These are phyloP conservation scores for Lotmaria passim DNA, from an alignment of 208 protist genomes.

Conservation along the genomic window DNA sequence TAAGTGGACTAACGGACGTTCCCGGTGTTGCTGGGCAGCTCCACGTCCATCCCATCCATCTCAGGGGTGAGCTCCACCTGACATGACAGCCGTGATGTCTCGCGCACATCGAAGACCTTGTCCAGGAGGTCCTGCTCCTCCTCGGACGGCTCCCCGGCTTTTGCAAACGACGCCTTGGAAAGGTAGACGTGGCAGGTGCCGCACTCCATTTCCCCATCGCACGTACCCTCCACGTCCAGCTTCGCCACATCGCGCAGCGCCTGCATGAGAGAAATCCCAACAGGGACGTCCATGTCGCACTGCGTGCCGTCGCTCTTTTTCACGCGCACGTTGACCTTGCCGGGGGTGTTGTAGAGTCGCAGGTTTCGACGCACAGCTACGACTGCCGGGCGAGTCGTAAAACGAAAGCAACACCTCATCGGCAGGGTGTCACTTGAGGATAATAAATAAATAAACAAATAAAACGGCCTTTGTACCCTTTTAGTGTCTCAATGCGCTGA, in stretches of 20 bases:
- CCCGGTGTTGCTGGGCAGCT: slow-evolving; percentile 13
- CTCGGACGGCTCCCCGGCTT: slow-evolving; percentile 49
- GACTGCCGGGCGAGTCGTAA: background rate
- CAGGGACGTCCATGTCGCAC: slow-evolving; percentile 23
- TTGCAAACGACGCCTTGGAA: slow-evolving; percentile 73
- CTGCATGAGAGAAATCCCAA: slow-evolving; percentile 88
- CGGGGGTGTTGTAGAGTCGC: slow-evolving; percentile 22
- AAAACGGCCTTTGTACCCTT: no score
- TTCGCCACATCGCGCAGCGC: slow-evolving; percentile 80
- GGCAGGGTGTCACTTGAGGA: background rate
- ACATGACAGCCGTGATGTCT: slow-evolving; percentile 53
- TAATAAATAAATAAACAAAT: no score
- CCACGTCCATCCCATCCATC: slow-evolving; percentile 35
- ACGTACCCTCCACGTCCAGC: slow-evolving; percentile 75
- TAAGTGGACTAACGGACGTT: background rate
- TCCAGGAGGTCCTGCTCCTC: slow-evolving; percentile 72
- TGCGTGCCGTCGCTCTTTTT: slow-evolving; percentile 36
- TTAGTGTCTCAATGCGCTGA: no score
- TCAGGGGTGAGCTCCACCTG: slow-evolving; percentile 51
- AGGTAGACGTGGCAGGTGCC: slow-evolving; percentile 95
- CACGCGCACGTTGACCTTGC: slow-evolving; percentile 51
- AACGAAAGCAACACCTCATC: background rate
- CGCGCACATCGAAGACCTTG: slow-evolving; percentile 33
- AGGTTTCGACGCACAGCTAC: background rate
- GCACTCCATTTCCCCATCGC: slow-evolving; percentile 92